These are phyloP conservation scores for Hemileia vastatrix DNA, from an alignment of 1,284 basidiomycete genomes.

Conservation along the genomic window DNA sequence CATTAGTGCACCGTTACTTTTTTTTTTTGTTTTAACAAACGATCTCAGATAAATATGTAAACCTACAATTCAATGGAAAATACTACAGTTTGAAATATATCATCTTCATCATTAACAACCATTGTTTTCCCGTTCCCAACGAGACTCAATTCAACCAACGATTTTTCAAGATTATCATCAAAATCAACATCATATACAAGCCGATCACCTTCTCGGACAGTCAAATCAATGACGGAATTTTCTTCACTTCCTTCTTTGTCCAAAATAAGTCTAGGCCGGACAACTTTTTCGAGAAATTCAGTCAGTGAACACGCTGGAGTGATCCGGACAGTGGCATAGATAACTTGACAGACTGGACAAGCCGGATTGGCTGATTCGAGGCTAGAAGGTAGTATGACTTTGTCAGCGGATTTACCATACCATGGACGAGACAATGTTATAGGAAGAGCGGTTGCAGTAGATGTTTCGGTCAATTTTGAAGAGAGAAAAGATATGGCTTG, in stretches of 20 bases:
- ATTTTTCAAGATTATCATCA: conserved; percentile 68
- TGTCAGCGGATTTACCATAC: conserved; percentile 61
- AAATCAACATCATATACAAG: conserved; percentile 78
- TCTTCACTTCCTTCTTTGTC: conserved; percentile 45
- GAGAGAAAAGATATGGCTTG: conserved; percentile 76
- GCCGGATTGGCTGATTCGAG: conserved; percentile 58
- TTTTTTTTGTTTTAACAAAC: too few species aligned
- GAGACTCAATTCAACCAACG: conserved; percentile 62
- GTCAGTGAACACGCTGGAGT: conserved; percentile 61
- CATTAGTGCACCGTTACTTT: too few species aligned
- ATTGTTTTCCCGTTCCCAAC: conserved; percentile 64
- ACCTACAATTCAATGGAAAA: too few species aligned
- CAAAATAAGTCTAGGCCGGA: conserved; percentile 39
- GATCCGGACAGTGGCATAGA: conserved; percentile 64
- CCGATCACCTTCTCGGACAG: conserved; percentile 72
- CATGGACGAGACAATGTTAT: conserved; percentile 58
- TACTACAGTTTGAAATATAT: conserved; percentile 60
- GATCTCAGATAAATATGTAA: too few species aligned
- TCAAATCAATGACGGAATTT: conserved; percentile 55
- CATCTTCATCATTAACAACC: conserved; percentile 77
- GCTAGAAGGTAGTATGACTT: conserved; percentile 56
- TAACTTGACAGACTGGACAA: conserved; percentile 78
- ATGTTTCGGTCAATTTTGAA: conserved; percentile 29
- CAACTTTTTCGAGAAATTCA: conserved; percentile 59
- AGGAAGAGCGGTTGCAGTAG: conserved; percentile 51